Evolutionary conservation across 202 grass and related monocot genomes (phyloP).

Genomic region (Saccharum hybrid): DNA sequence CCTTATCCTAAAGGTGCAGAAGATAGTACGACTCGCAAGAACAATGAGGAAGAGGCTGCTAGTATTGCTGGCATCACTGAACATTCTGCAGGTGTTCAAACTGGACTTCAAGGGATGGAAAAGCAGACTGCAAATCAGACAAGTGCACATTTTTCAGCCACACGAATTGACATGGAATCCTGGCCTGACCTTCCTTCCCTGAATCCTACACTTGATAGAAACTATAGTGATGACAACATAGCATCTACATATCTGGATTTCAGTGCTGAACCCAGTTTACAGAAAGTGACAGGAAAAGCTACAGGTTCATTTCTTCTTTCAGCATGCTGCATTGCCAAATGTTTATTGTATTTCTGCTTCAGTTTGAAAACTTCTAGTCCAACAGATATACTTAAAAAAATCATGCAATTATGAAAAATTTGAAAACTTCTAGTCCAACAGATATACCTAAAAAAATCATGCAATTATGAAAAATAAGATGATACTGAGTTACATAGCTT

Average conservation of each 20-base stretch:
- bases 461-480: conserved; percentile 8
- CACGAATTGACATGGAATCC: conserved; percentile 66
- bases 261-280: conserved; percentile 49
- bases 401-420: background rate
- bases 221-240: conserved; percentile 60
- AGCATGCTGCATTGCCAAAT: conserved; percentile 10
- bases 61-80: conserved; percentile 43
- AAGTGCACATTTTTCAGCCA: conserved; percentile 54
- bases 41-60: conserved; percentile 49
- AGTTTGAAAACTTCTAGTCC: background rate
- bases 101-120: conserved; percentile 53
- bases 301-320: conserved; percentile 40
- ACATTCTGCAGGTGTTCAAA: conserved; percentile 50
- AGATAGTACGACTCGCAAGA: conserved; percentile 57
- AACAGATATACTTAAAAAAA: background rate
- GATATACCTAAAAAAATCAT: background rate
- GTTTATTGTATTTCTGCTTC: conserved; percentile 2
- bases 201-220: conserved; percentile 62
- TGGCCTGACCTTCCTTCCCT: conserved; percentile 91
- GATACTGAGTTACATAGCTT: conserved; percentile 36
- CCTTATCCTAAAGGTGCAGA: conserved; percentile 63
- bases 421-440: no score
- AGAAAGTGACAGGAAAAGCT: conserved; percentile 61
- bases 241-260: conserved; percentile 73
- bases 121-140: conserved; percentile 57